Evolutionary conservation across 208 protist species (phyloP).

Genomic region (Vickermania spadyakhi): DNA sequence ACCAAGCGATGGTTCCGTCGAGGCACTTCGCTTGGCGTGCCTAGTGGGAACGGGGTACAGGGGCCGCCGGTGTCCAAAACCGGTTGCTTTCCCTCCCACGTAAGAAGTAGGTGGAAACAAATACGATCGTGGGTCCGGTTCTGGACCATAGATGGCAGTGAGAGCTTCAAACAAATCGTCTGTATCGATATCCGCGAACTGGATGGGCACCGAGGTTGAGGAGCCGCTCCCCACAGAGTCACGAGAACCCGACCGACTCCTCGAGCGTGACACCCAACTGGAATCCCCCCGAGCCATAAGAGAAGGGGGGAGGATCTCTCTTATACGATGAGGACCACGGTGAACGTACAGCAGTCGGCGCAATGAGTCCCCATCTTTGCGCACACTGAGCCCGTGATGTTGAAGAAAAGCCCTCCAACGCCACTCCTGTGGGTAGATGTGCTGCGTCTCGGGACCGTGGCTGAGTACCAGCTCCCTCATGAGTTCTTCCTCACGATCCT

Average conservation of each 20-base stretch:
- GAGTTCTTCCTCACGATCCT: constrained; percentile 63
- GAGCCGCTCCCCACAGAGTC: too few species aligned
- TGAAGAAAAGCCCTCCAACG: constrained; percentile 51
- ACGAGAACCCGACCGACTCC: too few species aligned
- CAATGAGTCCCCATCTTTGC: constrained; percentile 13
- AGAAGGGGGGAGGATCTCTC: not conserved
- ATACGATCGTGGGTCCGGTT: constrained; percentile 69
- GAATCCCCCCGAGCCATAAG: too few species aligned
- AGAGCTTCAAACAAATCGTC: constrained; percentile 30
- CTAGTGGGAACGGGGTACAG: too few species aligned
- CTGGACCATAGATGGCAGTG: constrained; percentile 31
- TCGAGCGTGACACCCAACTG: too few species aligned
- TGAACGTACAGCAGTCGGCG: constrained; percentile 13
- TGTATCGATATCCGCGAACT: constrained; percentile 8
- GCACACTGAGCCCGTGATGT: constrained; percentile 17
- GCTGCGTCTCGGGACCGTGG: constrained; percentile 54
- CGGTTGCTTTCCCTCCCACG: constrained; percentile 4
- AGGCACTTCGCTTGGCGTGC: too few species aligned
- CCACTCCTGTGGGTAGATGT: constrained; percentile 24
- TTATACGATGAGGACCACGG: constrained; percentile 6
- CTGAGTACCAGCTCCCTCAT: constrained; percentile 66
- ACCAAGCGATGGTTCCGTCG: too few species aligned
- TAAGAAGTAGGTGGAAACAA: constrained; percentile 49
- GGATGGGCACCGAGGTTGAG: too few species aligned
- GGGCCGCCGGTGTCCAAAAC: too few species aligned